Base-by-base conservation (phyloP, 345 rosid species). In the Salix suchowensis region DNA sequence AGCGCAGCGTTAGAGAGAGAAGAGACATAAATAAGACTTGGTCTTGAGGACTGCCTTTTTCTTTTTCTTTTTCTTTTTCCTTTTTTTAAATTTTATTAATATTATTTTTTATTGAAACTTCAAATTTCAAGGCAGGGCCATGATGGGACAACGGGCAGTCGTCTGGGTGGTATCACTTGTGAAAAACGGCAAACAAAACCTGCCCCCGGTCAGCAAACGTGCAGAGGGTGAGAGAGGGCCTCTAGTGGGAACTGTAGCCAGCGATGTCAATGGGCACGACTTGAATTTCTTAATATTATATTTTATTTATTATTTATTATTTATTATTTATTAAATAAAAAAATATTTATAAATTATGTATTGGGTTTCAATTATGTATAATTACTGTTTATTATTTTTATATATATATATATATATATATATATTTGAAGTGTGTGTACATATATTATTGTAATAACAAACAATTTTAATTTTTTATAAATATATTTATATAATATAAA, bases 1-100 rank as follows among this genome's bases (percentile, higher is more conserved):
- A 95, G 97, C 81, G 92, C 73, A 75, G 73, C 50, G 39, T 30
- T 62, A 40, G 74, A 81, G 68, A 77, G 32, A 67, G 52, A 68
- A 71, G 65, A 21, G 75, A 72, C 44, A 52, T 10, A n/a, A 68
- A 52, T 10, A n/a, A 68, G 84, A 73, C 77, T 81, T 65, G 79
- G 83, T 82, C 84, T 72, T 64, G 28, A 7, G 72, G 52, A 54
- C 44, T 74, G 18, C 50, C 52, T 28, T 67, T 32, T 16, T 44
- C 48, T 64, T 66, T 74, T 23, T 37, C 32, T 24, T 68, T 48
- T 28, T 70, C 24, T 75, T 21, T 48, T 6, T 6, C 42, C 39
- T 73, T 28, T 66, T 30, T 65, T 34, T 34, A 30, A 34, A 34
- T 34, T 34, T 34, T 4, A 34, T 34, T 34, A 34, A 34, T 34